These are phyloP conservation scores for Alternaria conjuncta DNA, from an alignment of 2,329 filamentous ascomycete genomes.

Conservation along the genomic window DNA sequence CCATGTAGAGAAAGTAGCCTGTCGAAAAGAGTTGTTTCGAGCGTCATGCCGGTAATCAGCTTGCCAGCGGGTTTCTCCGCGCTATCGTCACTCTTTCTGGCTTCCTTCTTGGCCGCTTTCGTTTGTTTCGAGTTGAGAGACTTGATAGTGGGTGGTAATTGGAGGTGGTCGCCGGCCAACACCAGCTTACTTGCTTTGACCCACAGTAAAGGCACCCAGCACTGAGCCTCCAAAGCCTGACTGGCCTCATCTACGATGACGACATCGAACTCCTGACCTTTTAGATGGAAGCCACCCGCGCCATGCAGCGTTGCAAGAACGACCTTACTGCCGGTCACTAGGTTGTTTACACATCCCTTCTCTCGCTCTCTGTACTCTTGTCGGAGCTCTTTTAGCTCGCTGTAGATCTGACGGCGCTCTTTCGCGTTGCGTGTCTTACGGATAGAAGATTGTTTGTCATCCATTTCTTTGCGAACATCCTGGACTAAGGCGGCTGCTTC, in stretches of 20 bases:
- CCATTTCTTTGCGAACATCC: constrained; percentile 91
- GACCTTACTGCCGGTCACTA: constrained; percentile 81
- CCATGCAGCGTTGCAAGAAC: constrained; percentile 93
- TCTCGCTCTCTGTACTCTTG: constrained; percentile 90
- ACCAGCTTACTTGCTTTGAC: constrained; percentile 78
- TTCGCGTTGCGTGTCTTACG: constrained; percentile 82
- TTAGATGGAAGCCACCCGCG: constrained; percentile 82
- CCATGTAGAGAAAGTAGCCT: constrained; percentile 84
- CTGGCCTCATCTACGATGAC: constrained; percentile 96
- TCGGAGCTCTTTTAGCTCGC: constrained; percentile 81
- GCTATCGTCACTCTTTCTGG: constrained; percentile 42
- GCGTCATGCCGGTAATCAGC: constrained; percentile 57
- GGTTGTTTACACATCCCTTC: constrained; percentile 75
- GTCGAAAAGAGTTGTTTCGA: constrained; percentile 94
- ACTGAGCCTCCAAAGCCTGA: constrained; percentile 94
- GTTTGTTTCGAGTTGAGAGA: constrained; percentile 61
- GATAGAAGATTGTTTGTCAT: constrained; percentile 85
- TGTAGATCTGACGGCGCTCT: constrained; percentile 82
- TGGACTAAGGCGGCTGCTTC: constrained; percentile 88
- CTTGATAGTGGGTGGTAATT: constrained; percentile 94
- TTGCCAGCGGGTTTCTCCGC: constrained; percentile 44
- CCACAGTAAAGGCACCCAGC: constrained; percentile 87
- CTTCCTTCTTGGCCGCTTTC: constrained; percentile 41
- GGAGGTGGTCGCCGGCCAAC: constrained; percentile 91
- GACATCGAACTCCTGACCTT: constrained; percentile 83